Evolutionary conservation across 345 rosid species (phyloP).

Genomic region (Salix purpurea): DNA sequence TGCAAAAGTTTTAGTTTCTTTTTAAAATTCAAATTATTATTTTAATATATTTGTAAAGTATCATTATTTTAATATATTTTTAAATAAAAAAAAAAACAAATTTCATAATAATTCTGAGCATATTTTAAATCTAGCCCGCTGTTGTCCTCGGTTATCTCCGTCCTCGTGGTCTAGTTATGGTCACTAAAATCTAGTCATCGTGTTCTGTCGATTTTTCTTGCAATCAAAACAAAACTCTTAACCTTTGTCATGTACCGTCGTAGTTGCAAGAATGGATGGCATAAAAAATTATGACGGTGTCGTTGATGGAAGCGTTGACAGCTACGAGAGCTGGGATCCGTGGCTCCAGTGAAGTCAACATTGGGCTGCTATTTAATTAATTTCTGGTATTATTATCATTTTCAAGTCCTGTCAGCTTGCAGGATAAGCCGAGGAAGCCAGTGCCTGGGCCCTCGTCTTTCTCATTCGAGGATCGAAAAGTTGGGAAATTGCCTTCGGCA

Average conservation of each 20-base stretch:
- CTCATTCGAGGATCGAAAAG: not conserved
- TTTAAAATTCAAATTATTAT: too few relatives aligned
- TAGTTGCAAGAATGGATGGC: not conserved
- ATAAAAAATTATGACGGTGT: too few relatives aligned
- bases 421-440: not conserved
- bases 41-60: too few relatives aligned
- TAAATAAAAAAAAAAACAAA: too few relatives aligned
- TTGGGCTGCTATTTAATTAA: not conserved
- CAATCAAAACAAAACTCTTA: not conserved
- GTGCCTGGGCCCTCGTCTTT: not conserved
- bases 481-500: not conserved
- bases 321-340: not conserved
- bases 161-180: too few relatives aligned
- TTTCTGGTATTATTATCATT: not conserved
- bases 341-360: not conserved
- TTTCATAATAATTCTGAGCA: too few relatives aligned
- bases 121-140: too few relatives aligned
- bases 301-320: not conserved
- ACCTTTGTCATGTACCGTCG: not conserved
- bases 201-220: not conserved
- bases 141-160: too few relatives aligned
- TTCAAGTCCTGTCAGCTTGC: not conserved
- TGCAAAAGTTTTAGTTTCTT: too few relatives aligned
- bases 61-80: too few relatives aligned
- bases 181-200: not conserved